These are phyloP conservation scores for Cyclostephanos tholiformis DNA, from an alignment of 108 stramenopile genomes.

Conservation along the genomic window DNA sequence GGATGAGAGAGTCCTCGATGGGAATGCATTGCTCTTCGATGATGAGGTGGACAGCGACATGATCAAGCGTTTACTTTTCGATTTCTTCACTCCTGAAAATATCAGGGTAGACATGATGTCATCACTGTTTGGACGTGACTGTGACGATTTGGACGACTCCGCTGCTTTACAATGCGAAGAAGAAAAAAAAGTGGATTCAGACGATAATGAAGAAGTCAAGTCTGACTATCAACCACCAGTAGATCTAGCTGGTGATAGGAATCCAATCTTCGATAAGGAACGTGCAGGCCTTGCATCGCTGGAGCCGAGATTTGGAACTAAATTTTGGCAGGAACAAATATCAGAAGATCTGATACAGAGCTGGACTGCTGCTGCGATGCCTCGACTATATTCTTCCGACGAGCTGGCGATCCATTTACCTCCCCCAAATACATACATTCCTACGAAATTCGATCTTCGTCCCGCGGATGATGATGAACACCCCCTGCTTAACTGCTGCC, in stretches of 20 bases:
- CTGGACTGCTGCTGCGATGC: conserved; percentile 49
- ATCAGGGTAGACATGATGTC: conserved; percentile 78
- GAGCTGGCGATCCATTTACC: conserved; percentile 64
- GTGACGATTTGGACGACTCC: conserved; percentile 52
- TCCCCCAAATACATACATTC: conserved; percentile 75
- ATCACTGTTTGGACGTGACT: conserved; percentile 64
- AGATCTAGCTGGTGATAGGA: conserved; percentile 15
- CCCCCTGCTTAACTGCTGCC: conserved; percentile 70
- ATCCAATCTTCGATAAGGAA: conserved; percentile 18
- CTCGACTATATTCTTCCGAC: conserved; percentile 52
- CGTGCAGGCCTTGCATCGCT: conserved; percentile 32
- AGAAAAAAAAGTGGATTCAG: conserved; percentile 19
- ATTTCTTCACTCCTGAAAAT: conserved; percentile 70
- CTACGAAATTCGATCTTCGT: conserved; percentile 69
- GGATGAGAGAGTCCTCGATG: conserved; percentile 76
- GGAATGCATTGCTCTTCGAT: conserved; percentile 69
- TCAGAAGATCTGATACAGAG: conserved; percentile 38
- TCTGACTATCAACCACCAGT: neutral
- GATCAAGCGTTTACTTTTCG: conserved; percentile 55
- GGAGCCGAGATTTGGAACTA: conserved; percentile 69
- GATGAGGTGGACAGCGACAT: conserved; percentile 53
- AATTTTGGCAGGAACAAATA: conserved; percentile 57
- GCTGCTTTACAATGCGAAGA: conserved; percentile 7
- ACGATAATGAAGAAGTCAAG: neutral
- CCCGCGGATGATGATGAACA: conserved; percentile 71